Percentiles rank a stretch among this genome's conserved stretches.
These are phyloP conservation scores for Torulaspora maleeae DNA, from an alignment of 805 yeast genomes.

Conservation along the genomic window DNA sequence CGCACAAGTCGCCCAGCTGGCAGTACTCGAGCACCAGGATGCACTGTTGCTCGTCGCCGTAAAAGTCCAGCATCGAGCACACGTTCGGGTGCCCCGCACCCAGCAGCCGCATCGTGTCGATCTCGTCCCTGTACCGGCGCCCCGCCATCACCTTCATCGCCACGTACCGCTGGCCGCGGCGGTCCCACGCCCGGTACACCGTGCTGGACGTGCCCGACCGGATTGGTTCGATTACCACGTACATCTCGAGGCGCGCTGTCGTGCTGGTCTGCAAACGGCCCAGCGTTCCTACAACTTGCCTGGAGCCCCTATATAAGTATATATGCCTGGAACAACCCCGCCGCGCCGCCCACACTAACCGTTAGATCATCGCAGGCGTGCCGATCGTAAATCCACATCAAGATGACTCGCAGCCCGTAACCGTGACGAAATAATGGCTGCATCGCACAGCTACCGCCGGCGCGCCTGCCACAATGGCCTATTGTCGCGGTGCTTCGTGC, in stretches of 20 bases:
- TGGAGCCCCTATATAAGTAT: no score
- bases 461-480: not conserved
- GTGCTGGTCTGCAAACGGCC: no score
- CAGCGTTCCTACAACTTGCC: no score
- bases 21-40: slow-evolving; percentile 64
- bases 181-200: slow-evolving; percentile 31
- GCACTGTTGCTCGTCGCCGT: slow-evolving; percentile 49
- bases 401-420: no score
- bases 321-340: no score
- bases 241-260: slow-evolving; percentile 8
- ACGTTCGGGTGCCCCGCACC: slow-evolving; percentile 47
- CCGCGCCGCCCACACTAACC: no score
- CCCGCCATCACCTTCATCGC: slow-evolving; percentile 32
- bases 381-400: not conserved
- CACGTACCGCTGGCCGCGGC: slow-evolving; percentile 21
- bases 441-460: no score
- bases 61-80: slow-evolving; percentile 53
- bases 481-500: not conserved
- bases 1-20: slow-evolving; percentile 63
- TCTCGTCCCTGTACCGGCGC: slow-evolving; percentile 24
- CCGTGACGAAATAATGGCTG: no score
- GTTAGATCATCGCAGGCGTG: no score
- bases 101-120: slow-evolving; percentile 37
- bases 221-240: slow-evolving; percentile 20
- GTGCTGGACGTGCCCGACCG: slow-evolving; percentile 35